Base-by-base conservation (phyloP, 208 protist genomes). In the Acanthamoeba castellanii region DNA sequence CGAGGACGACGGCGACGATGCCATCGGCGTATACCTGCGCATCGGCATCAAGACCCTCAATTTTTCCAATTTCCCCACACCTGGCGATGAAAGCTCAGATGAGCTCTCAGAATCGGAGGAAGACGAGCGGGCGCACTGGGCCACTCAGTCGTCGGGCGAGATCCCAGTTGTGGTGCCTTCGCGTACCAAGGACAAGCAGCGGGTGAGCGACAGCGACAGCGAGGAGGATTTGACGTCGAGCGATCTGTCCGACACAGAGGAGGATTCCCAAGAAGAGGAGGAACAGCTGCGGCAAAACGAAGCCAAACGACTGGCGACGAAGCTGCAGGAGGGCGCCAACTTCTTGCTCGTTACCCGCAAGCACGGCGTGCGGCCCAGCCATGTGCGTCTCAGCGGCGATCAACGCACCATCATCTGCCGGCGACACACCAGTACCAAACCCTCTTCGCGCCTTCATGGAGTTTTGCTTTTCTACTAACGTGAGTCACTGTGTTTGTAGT, bases 251-350 rank as follows among this genome's bases (percentile, higher is more conserved):
- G 66, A 74, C 34, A 11, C 8, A 55, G 74, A 84, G 45, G 34
- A 47, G 16, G 68, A 76, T 16, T 42, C 32, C 68, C 11, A 76
- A 32, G 68, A 25, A 20, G 74, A 84, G 25, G 74, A 84, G 25
- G 74, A 84, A 16, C 37, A 55, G 27, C 34, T 84, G 32, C 74
- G 45, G 20, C 42, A 84, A 18, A 84, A 84, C 74, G 74, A 84
- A 42, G 8, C 52, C 42, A 45, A 14, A 37, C 22, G 45, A 7
- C 42, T 57, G 1, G 45, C 45, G 11, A n/a, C 22, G 7, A 84
- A 52, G 74, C 74, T 84, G 74, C 74, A 84, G 74, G 74, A 84
- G 74, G 74, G 74, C 32, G 74, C 42, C 42, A 84, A 9, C 42
- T 84, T 84, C 45, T 7, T 55, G 37, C 74, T 84, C 74, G 74